Conservation (phyloP, 805 yeast genomes). For the Candida oleophila region DNA sequence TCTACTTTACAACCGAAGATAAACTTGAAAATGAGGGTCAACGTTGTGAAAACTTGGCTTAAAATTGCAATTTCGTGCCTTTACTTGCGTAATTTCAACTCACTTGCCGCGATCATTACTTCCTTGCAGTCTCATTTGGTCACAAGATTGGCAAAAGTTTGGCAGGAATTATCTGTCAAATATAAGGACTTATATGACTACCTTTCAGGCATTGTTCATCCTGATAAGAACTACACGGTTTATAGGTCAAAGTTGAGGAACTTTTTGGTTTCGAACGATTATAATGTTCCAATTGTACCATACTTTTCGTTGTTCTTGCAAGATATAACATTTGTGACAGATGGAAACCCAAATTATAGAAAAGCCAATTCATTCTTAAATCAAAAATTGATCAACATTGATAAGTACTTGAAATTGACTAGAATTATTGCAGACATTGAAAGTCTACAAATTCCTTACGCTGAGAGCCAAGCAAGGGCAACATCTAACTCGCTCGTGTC, state of each 20-base stretch:
- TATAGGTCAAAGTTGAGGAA: constrained; percentile 64
- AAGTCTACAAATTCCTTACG: constrained; percentile 63
- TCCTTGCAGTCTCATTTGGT: constrained; percentile 71
- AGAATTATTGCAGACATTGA: constrained; percentile 66
- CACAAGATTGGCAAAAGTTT: constrained; percentile 58
- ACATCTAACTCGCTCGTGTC: not conserved
- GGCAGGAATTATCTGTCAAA: constrained; percentile 59
- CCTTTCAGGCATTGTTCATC: constrained; percentile 67
- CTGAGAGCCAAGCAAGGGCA: constrained; percentile 15
- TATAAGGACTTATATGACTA: constrained; percentile 63
- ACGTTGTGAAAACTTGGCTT: constrained; percentile 66
- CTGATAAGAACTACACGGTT: constrained; percentile 68
- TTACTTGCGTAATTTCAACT: constrained; percentile 72
- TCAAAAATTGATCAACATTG: constrained; percentile 67
- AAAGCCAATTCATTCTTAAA: constrained; percentile 56
- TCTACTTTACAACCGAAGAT: constrained; percentile 57
- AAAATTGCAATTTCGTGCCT: constrained; percentile 71
- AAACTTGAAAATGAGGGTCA: constrained; percentile 47
- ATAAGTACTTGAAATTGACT: constrained; percentile 68
- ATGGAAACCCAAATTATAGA: constrained; percentile 73
- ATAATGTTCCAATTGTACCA: constrained; percentile 68
- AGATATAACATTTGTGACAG: constrained; percentile 78
- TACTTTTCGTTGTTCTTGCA: constrained; percentile 72
- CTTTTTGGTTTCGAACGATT: constrained; percentile 48
- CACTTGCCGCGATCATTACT: constrained; percentile 76